Evolutionary conservation across 2,329 filamentous ascomycete genomes (phyloP), one percentile per base, ranked within the genome.

Genomic region (Colletotrichum sidae): DNA sequence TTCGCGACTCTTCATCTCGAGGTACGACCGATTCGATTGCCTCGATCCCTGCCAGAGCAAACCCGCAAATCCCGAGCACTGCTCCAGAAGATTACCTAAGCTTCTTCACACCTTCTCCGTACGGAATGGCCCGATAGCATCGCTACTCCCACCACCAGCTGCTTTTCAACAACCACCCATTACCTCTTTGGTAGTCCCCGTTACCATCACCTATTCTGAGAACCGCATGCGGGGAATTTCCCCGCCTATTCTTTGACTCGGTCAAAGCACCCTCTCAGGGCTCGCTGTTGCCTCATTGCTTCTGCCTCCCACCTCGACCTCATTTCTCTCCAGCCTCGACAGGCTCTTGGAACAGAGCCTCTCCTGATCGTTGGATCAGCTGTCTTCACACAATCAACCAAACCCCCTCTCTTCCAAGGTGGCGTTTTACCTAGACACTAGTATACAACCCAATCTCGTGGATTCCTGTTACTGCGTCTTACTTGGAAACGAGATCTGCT

Each of bases 181-280:
- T 65, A 68, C 67, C 67, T 65, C 41, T 60, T 54, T 67, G 60
- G 65, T 64, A 68, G 45, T 55, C 57, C 55, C 55, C 55, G 52
- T 55, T 46, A 64, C 52, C 63, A 56, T 65, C 54, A 37, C 37
- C 49, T 39, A 54, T 57, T 55, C 53, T 68, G 65, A 67, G 61
- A 67, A 45, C 67, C 67, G 67, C 67, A 68, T 68, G 67, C 67
- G 67, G 67, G 67, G 67, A 68, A 61, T 61, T 68, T 67, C 67
- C 67, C 67, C 67, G 67, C 67, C 55, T 59, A 65, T 39, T 65
- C 65, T 63, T 68, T 67, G 67, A 68, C 67, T 60, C 67, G 65
- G 67, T 68, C 67, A 67, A 68, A 68, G 67, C 60, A 68, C 64
- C 64, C 60, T 61, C 58, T 41, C 57, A 56, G 59, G 64, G 64